These are phyloP conservation scores for Diaporthe sp. DNA, from an alignment of 2,329 filamentous ascomycete genomes.

Conservation along the genomic window DNA sequence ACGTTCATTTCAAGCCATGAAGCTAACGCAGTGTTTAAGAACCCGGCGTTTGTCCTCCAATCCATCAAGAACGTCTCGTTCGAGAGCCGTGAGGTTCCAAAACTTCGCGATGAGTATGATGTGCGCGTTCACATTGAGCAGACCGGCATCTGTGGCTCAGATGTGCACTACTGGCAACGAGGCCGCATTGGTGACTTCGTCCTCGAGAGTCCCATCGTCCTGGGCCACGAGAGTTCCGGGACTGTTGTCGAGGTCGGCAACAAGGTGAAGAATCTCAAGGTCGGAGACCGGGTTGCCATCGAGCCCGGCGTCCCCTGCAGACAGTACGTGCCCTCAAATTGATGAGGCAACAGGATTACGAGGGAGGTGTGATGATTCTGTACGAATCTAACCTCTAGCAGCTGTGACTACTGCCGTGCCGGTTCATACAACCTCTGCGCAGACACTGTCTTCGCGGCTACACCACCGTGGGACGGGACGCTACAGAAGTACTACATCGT, in stretches of 20 bases:
- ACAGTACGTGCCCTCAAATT: neutral
- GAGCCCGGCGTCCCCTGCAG: conserved; percentile 62
- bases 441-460: conserved; percentile 63
- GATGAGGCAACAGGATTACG: neutral
- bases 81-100: conserved; percentile 57
- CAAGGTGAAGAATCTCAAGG: conserved; percentile 57
- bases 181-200: conserved; percentile 63
- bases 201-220: conserved; percentile 58
- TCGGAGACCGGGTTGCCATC: conserved; percentile 62
- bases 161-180: conserved; percentile 61
- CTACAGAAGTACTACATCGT: conserved; percentile 63
- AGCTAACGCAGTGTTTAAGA: conserved; percentile 47
- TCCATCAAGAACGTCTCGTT: conserved; percentile 59
- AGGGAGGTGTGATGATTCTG: neutral
- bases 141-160: conserved; percentile 63
- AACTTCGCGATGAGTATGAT: conserved; percentile 55
- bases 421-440: conserved; percentile 58
- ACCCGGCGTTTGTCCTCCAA: conserved; percentile 62
- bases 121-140: conserved; percentile 60
- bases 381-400: conserved; percentile 34
- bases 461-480: conserved; percentile 63
- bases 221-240: conserved; percentile 62
- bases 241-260: conserved; percentile 56
- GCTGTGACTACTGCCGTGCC: conserved; percentile 57
- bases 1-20: neutral